A percentile compares a stretch with the other conserved stretches of the same genome.
These are phyloP conservation scores for Vinca minor DNA, from an alignment of 257 asterid genomes.

Conservation along the genomic window DNA sequence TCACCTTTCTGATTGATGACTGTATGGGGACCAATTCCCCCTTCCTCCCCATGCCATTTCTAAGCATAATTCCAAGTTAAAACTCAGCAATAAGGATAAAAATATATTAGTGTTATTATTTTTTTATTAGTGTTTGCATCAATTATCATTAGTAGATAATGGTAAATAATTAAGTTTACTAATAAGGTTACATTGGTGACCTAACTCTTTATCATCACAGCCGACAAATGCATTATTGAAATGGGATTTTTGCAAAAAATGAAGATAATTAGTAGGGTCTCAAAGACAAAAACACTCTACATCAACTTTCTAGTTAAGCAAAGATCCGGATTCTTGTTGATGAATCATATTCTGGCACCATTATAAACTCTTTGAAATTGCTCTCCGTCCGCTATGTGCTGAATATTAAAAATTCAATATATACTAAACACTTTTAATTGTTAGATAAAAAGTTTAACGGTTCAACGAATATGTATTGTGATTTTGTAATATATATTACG, in stretches of 20 bases:
- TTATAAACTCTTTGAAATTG: conserved; percentile 22
- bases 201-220: conserved; percentile 39
- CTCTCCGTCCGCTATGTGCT: no score
- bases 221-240: conserved; percentile 53
- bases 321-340: conserved; percentile 39
- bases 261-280: conserved; percentile 19
- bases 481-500: no score
- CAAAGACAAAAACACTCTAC: conserved; percentile 12
- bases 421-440: no score
- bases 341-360: conserved; percentile 46
- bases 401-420: no score
- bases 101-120: not conserved
- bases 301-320: conserved; percentile 54
- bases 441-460: no score
- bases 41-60: conserved; percentile 11
- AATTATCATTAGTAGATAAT: not conserved
- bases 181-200: conserved; percentile 17
- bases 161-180: not conserved
- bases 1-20: conserved; percentile 17
- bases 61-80: conserved; percentile 17
- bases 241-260: conserved; percentile 8
- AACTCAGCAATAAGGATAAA: conserved; percentile 8
- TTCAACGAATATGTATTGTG: no score
- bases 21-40: conserved; percentile 15
- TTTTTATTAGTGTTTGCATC: not conserved